A percentile compares a stretch with the other conserved stretches of the same genome.
These are phyloP conservation scores for Tetradesmus lagerheimii DNA, from an alignment of 139 green algal genomes.

Conservation along the genomic window DNA sequence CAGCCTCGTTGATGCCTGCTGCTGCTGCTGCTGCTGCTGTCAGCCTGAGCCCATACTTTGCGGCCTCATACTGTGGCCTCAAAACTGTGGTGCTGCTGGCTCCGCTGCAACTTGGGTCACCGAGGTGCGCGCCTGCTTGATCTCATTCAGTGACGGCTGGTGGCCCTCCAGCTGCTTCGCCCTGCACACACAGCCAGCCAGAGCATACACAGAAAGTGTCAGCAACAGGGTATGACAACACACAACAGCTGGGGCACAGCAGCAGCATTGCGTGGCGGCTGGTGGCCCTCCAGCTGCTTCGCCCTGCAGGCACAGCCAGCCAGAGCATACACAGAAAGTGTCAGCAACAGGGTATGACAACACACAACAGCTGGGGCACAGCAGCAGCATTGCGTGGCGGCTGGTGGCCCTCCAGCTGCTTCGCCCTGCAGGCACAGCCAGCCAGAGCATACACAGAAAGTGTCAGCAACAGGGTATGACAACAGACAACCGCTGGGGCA, in stretches of 20 bases:
- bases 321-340: conserved; percentile 28
- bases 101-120: not conserved
- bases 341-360: not conserved
- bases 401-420: conserved; percentile 1
- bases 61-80: too few species aligned
- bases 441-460: not conserved
- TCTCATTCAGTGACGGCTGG: conserved; percentile 36
- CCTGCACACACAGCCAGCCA: not conserved
- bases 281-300: not conserved
- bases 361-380: not conserved
- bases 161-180: conserved; percentile 14
- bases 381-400: not conserved
- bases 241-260: too few species aligned
- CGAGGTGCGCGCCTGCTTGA: conserved; percentile 26
- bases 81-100: not conserved
- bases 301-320: not conserved
- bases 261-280: conserved; percentile 22
- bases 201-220: not conserved
- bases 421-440: not conserved
- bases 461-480: not conserved
- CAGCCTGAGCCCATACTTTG: too few species aligned
- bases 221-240: too few species aligned
- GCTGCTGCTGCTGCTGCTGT: too few species aligned
- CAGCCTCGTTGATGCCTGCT: too few species aligned
- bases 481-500: not conserved